Base-by-base conservation (phyloP, 2,329 filamentous ascomycete species). In the Fusarium sp. region DNA sequence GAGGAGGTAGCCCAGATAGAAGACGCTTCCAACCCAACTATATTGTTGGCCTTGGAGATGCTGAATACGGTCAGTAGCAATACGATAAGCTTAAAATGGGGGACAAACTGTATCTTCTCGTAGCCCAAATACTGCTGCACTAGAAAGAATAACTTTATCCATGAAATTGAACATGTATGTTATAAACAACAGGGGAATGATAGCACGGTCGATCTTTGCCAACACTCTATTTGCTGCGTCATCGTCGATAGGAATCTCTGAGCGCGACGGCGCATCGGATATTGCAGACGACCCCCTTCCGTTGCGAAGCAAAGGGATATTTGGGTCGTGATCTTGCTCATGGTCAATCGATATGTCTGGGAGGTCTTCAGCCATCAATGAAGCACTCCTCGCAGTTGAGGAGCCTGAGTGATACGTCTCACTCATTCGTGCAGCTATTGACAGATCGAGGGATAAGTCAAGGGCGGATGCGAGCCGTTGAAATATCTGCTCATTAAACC, bases 111-210 rank as follows among this genome's bases (percentile, higher is more conserved):
- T 83, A 67, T 87, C 85, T 3, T 84, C 75, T 7, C 77, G 76
- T n/a, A 87, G 70, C 0, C 85, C 86, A 65, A 88, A 88, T 0
- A 88, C 84, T 6, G 85, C 79, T 0, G 86, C 86, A 59, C 82
- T 86, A 0, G 84, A 85, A 2, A 87, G 72, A 56, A 86, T 86
- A 1, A 82, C 83, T 71, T 89, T 89, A 74, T 89, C 87, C 80
- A 89, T 86, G 57, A 88, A 88, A 69, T 87, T 86, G 63, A 89
- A 73, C 77, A 84, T 83, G 69, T 89, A 89, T 0, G 83, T 87
- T 40, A 83, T 66, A 61, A 88, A 88, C 11, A 89, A 74, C 12
- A 89, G 75, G 0, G 87, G 85, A 7, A 89, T 82, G 11, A 89
- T 76, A 14, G 77, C 77, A 65, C 75, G 77, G 71, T 89, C 87